Evolutionary conservation across 345 rosid genomes (phyloP).

Genomic region (Populus ilicifolia): DNA sequence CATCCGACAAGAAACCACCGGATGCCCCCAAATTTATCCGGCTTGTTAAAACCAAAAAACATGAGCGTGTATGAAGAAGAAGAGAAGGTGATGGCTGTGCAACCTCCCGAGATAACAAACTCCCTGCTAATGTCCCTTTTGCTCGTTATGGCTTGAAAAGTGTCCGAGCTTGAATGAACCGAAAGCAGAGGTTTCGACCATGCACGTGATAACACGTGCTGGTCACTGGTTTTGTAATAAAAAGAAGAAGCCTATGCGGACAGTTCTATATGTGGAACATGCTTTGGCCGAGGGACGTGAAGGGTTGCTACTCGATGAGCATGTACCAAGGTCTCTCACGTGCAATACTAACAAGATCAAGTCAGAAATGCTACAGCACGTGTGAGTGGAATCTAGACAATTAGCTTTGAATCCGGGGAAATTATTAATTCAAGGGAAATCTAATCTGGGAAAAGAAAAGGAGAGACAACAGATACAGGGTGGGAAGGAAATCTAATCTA

Average conservation of each 20-base stretch:
- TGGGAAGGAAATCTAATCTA: no score
- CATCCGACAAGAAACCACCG: no score
- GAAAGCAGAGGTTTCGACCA: not conserved
- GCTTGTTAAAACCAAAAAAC: no score
- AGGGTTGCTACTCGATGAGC: not conserved
- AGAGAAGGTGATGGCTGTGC: no score
- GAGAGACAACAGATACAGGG: not conserved
- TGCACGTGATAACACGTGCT: constrained; percentile 40
- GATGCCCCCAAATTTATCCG: no score
- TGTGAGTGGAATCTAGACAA: not conserved
- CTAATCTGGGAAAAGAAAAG: not conserved
- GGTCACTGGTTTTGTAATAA: constrained; percentile 6
- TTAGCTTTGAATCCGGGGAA: not conserved
- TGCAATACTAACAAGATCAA: not conserved
- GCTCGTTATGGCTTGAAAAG: not conserved
- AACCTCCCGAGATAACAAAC: not conserved
- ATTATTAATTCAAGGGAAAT: not conserved
- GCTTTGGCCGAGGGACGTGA: not conserved
- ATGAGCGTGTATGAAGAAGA: no score
- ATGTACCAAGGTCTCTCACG: constrained; percentile 12
- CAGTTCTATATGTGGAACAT: not conserved
- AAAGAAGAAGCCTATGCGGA: no score
- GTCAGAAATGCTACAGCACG: not conserved
- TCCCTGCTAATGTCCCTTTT: not conserved
- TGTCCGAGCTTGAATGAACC: constrained; percentile 14